A percentile compares a stretch with the other conserved stretches of the same genome.
Evolutionary conservation across 495 filamentous ascomycete genomes (phyloP).

Genomic region (Hypoxylon fragiforme): DNA sequence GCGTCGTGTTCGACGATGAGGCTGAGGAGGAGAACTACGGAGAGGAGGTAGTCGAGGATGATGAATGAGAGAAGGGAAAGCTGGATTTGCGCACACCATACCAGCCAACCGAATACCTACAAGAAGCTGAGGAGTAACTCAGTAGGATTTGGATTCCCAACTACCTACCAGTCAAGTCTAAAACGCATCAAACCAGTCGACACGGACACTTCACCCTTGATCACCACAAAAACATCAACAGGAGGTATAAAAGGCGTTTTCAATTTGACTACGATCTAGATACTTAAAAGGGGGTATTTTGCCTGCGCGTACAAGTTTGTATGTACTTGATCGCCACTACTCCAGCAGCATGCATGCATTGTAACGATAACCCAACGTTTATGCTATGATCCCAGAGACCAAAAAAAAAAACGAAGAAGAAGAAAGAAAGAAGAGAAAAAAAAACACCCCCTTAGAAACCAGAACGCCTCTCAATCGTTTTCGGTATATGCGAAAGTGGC

Average conservation of each 20-base stretch:
- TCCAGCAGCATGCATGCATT: conserved; percentile 14
- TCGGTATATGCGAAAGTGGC: conserved; percentile 8
- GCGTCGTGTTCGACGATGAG: conserved; percentile 28
- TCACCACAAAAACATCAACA: neutral
- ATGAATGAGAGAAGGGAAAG: conserved; percentile 16
- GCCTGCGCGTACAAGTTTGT: no score
- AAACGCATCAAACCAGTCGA: no score
- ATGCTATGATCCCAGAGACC: neutral
- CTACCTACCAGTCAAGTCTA: no score
- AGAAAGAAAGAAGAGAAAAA: no score
- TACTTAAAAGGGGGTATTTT: conserved; percentile 14
- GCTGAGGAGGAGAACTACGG: no score
- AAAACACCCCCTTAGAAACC: no score
- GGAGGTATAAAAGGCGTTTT: neutral
- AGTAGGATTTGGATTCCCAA: no score
- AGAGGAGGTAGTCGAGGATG: conserved; percentile 69
- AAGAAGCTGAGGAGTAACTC: no score
- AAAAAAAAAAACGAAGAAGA: neutral
- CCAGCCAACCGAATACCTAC: no score
- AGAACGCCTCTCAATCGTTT: conserved; percentile 3
- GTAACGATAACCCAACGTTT: neutral
- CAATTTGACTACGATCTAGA: conserved; percentile 19
- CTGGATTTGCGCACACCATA: no score
- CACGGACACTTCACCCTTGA: neutral
- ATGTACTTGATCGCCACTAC: conserved; percentile 7